These are phyloP conservation scores for Rhizopogon sp. DNA, from an alignment of 768 basidiomycete species.

Conservation along the genomic window DNA sequence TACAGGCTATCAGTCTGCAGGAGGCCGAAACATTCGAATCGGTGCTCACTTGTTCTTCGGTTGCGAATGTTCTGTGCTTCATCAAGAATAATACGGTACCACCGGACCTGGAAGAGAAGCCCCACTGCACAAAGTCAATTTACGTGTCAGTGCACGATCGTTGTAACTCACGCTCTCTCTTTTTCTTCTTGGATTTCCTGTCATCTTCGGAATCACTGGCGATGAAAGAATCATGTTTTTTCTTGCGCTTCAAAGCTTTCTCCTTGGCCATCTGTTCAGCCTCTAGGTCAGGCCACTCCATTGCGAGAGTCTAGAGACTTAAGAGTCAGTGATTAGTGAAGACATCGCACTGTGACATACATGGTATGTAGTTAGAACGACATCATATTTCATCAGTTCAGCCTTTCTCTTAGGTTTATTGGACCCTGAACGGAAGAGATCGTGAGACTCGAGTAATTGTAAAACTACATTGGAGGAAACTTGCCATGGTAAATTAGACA, in stretches of 20 bases:
- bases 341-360: slow-evolving; percentile 13
- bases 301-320: slow-evolving; percentile 42
- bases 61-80: slow-evolving; percentile 49
- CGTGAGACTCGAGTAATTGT: not conserved
- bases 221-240: slow-evolving; percentile 16
- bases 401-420: slow-evolving; percentile 41
- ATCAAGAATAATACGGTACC: slow-evolving; percentile 49
- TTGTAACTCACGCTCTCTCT: slow-evolving; percentile 25
- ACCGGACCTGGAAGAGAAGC: slow-evolving; percentile 39
- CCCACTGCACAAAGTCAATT: slow-evolving; percentile 30
- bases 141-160: slow-evolving; percentile 23
- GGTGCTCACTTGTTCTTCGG: slow-evolving; percentile 37
- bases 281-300: slow-evolving; percentile 56
- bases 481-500: slow-evolving; percentile 61
- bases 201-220: slow-evolving; percentile 17
- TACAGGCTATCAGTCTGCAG: slow-evolving; percentile 11
- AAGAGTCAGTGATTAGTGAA: not conserved
- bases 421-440: slow-evolving; percentile 17
- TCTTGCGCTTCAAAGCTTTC: slow-evolving; percentile 10
- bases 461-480: not conserved
- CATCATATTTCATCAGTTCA: slow-evolving; percentile 52
- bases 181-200: slow-evolving; percentile 27
- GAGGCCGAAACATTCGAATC: not conserved
- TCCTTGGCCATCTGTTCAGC: slow-evolving; percentile 30
- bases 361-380: slow-evolving; percentile 56